Evolutionary conservation across 2,329 filamentous ascomycete genomes (phyloP), one percentile per base, ranked within the genome.

Genomic region (Neofusicoccum kwambonambiense): DNA sequence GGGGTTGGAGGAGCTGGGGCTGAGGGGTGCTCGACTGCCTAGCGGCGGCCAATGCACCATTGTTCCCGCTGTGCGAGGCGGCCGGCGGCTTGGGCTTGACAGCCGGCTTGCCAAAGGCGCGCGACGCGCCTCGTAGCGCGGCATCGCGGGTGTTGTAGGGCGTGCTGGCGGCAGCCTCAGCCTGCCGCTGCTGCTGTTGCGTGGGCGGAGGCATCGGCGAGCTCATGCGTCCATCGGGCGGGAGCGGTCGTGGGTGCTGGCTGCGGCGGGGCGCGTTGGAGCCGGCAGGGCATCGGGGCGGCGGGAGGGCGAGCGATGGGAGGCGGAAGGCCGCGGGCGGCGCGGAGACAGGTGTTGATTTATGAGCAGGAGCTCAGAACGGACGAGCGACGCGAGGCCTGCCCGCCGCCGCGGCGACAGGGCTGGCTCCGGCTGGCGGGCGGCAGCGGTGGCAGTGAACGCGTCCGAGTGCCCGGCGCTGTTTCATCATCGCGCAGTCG

Each of bases 61-160:
- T 76, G 58, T 68, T 69, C 27, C 70, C 76, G 5, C 73, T 77
- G 65, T 80, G 79, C 4, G 74, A 79, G 44, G 76, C 76, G 42
- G 71, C 69, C n/a, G 67, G 66, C 2, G 79, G 75, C 65, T 78
- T 79, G 19, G 79, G 76, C 68, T 79, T 78, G 50, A 76, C 68
- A 34, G 76, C 70, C 31, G 78, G 77, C 69, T 79, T 81, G 11
- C 75, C 77, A 71, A 84, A 85, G 22, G 83, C 83, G 45, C 76
- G 69, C 5, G 78, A 74, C 8, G 83, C 83, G 37, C 83, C 83
- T 61, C 75, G 75, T 13, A 85, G 76, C 51, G 83, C 83, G 52
- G 82, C 81, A 71, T 80, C 70, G 64, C 69, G 75, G 50, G 75
- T 73, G 69, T 77, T 77, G 68, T 74, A 69, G 37, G 74, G 74